Percentiles rank a stretch among this genome's conserved stretches.
These are phyloP conservation scores for Sicyos baderoa DNA, from an alignment of 306 rosid genomes.

Conservation along the genomic window DNA sequence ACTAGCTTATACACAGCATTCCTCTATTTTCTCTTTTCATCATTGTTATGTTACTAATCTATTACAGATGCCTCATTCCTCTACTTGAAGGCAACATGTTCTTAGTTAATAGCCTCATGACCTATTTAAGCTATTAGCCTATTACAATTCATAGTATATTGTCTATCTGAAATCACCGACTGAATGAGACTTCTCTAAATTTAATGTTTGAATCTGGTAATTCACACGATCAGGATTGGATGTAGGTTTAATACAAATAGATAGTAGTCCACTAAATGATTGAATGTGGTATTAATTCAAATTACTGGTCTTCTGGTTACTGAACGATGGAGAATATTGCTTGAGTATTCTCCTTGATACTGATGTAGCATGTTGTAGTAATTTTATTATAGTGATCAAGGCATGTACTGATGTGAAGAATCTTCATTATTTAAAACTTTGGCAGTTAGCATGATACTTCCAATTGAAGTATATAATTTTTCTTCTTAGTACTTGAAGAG, in stretches of 20 bases:
- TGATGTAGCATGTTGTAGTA: not conserved
- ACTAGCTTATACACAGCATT: slow-evolving; percentile 10
- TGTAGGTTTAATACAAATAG: slow-evolving; percentile 1
- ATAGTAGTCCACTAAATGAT: not conserved
- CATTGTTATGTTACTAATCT: not conserved
- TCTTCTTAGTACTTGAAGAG: not conserved
- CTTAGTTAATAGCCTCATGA: not conserved
- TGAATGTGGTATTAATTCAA: not conserved
- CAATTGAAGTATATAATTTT: not conserved
- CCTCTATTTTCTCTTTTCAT: not conserved
- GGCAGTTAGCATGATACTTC: not conserved
- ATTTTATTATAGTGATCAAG: not conserved
- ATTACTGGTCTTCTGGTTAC: not conserved
- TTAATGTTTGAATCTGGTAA: not conserved
- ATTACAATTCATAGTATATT: not conserved
- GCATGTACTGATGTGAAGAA: not conserved
- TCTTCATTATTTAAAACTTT: not conserved
- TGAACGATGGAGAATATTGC: not conserved
- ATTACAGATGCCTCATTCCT: not conserved
- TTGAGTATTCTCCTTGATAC: not conserved
- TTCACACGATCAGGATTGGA: not conserved
- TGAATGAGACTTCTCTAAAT: not conserved
- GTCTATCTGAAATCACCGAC: not conserved
- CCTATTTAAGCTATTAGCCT: not conserved
- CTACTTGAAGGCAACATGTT: not conserved